Base-by-base conservation (phyloP, 768 basidiomycete species). In the Solioccasus polychromus region DNA sequence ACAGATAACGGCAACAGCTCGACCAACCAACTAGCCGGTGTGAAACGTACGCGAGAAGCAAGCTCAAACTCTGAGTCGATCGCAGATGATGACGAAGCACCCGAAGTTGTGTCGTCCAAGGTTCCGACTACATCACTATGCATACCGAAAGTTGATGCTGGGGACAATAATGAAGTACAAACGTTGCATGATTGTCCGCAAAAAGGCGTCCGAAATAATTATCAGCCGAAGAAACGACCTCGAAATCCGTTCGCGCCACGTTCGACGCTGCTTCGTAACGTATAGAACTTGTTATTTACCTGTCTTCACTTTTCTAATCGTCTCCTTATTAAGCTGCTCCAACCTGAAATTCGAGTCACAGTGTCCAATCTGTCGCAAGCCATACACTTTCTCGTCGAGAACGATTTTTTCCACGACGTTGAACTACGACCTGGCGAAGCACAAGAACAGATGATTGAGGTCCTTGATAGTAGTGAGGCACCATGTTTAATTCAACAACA, bases 281-380 rank as follows among this genome's bases (percentile, higher is more conserved):
- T 93, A 64, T 61, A 81, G 24, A 17, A 3, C 20, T 43, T 31
- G 35, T 10, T 34, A 14, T 30, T 36, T 28, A 31, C 26, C 28
- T 29, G 1, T 6, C 18, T 15, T 8, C 10, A 17, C 14, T 17
- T 9, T 5, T 37, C 59, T 60, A 32, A 60, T 34, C 14, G 25
- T 43, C 10, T 37, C 28, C 23, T 38, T 41, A 19, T 52, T 17
- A 55, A 93, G 89, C 70, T 96, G 11, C 74, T 96, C 5, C 70
- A 85, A 17, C 88, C 86, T 11, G 92, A 95, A 61, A 92, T 95
- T 30, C 80, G 85, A 23, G 75, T 88, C 52, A 94, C 93, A 0
- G 77, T 93, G 4, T 94, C 92, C 2, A 93, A 93, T 64, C 74
- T 97, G 5, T 92, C 92, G 0, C 94, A 97, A 63, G 91, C 89